Base-by-base conservation (phyloP, 2,329 filamentous ascomycete species). In the Microascus cirrosus region DNA sequence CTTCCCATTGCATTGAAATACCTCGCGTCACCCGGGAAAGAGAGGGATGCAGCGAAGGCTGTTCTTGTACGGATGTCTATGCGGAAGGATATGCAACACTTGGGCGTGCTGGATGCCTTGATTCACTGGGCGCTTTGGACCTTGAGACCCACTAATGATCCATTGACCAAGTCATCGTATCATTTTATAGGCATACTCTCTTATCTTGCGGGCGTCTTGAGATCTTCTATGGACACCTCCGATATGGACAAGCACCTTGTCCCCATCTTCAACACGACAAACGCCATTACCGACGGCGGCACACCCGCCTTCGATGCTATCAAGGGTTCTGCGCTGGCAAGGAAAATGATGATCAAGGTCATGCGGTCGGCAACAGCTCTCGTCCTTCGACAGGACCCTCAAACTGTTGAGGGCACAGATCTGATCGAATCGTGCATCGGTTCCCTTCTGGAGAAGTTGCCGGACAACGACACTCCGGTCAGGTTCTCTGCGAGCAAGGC, bases 401-500 rank as follows among this genome's bases (percentile, higher is more conserved):
- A 72, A 54, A 72, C 72, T 28, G 68, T 71, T 66, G 63, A 66
- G 13, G 73, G 73, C 56, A 76, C 74, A 3, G 80, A 81, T 58
- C 76, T 87, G 67, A 70, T 95, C 18, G 93, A 97, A 71, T 85
- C 86, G 34, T 82, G 88, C 4, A 90, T 99, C 63, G 88, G 91
- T 57, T 85, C 89, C 65, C 78, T 96, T 2, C 78, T 99, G 2
- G 86, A 90, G 60, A 80, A 81, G 13, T 75, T 97, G 1, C 84
- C 84, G 1, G 94, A 99, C 69, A 89, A 89, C 60, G 92, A 97
- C 65, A 96, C 92, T 0, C 90, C 91, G 0, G 92, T 99, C 13
- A 81, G 94, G 42, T 83, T 96, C 64, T 88, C 93, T 35, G 90
- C 93, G 22, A 96, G 91, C 69, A 99, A 99, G 72, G 89, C 91